Evolutionary conservation across 2,329 filamentous ascomycete genomes (phyloP).

Genomic region (Apiospora arundinis): DNA sequence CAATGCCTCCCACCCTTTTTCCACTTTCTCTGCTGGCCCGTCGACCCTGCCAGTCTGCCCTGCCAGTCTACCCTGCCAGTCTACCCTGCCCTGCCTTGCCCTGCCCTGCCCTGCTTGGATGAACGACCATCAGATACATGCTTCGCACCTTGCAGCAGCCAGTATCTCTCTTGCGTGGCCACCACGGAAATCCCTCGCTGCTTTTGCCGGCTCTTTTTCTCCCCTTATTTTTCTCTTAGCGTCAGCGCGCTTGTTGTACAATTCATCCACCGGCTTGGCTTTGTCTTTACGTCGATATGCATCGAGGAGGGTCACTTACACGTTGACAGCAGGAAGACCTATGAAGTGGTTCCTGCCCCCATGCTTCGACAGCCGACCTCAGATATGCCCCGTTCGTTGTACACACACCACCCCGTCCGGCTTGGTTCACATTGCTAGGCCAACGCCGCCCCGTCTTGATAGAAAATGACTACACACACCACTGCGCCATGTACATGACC

Average conservation of each 20-base stretch:
- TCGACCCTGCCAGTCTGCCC: neutral
- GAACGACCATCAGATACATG: too few relatives aligned
- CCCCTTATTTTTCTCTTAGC: slow-evolving; percentile 14
- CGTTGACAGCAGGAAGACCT: slow-evolving; percentile 10
- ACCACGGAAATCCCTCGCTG: slow-evolving; percentile 41
- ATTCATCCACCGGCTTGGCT: slow-evolving; percentile 2
- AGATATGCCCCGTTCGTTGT: slow-evolving; percentile 13
- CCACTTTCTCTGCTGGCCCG: slow-evolving; percentile 21
- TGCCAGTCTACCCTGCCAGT: neutral
- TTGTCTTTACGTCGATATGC: slow-evolving; percentile 3
- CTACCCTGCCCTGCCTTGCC: too few relatives aligned
- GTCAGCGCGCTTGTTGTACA: slow-evolving; percentile 19
- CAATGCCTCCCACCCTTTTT: slow-evolving; percentile 19
- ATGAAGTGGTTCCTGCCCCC: slow-evolving; percentile 12
- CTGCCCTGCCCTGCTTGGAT: neutral
- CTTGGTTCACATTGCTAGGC: neutral
- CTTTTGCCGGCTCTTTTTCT: slow-evolving; percentile 34
- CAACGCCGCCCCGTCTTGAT: neutral
- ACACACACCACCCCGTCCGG: neutral
- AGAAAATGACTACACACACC: slow-evolving; percentile 6
- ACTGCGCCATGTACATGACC: neutral
- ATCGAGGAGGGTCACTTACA: slow-evolving; percentile 18
- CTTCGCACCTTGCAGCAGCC: slow-evolving; percentile 13
- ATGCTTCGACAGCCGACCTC: slow-evolving; percentile 3
- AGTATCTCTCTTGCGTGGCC: neutral